Evolutionary conservation across 2,329 filamentous ascomycete species (phyloP), one percentile per base, ranked within the genome.

Genomic region (Epichloe amarillans): DNA sequence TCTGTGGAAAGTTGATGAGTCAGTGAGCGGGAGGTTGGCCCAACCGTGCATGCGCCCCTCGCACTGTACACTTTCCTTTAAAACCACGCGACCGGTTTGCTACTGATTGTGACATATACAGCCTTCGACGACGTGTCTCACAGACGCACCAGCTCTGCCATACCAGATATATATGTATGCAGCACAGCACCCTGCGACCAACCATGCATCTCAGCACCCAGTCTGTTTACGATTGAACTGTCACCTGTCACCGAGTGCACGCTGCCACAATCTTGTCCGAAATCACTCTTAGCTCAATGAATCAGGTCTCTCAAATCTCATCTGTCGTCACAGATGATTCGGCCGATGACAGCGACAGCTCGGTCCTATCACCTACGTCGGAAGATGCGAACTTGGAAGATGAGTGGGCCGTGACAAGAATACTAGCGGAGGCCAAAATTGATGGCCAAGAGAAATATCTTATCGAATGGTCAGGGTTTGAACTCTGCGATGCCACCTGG

Each of bases 331-430:
- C 47, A 38, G 40, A 49, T 44, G 47, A 19, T 35, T 49, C 33
- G 21, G 30, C 15, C 12, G 47, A 47, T 14, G 42, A 38, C 7
- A 55, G 60, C 14, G 64, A 69, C 35, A 56, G 54, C n/a, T 51
- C 60, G 17, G 67, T 64, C 4, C 21, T 67, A 26, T 57, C 62
- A 3, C 70, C 68, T 10, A 66, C 67, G 3, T 53, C 64, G 11
- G 60, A 61, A 14, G 61, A 64, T 19, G 56, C 59, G 6, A 15
- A 19, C 19, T 61, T 66, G 10, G 65, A 71, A 15, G 62, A 69
- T 5, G 72, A 75, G 53, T 82, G 74, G 61, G 60, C 65, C 5
- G 71, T 82, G 5, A 72, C 76, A 40, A 63, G 64, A 11, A 72
- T 84, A 40, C 64, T 82, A 5, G 71, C 72, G 0, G 71, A 80